Evolutionary conservation across 257 asterid species (phyloP).

Genomic region (Nicotiana tomentosiformis): DNA sequence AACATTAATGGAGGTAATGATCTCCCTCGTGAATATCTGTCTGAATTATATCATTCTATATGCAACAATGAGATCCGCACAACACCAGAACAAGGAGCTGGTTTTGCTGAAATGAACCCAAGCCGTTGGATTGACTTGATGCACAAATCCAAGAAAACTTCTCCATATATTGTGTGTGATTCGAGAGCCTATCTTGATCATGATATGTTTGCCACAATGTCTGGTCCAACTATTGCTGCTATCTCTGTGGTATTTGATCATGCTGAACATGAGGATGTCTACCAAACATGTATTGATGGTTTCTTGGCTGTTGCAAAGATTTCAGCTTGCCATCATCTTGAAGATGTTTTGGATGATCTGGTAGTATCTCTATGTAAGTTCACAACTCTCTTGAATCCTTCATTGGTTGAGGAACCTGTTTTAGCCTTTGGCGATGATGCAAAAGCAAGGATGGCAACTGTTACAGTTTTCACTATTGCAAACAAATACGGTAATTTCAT

Average conservation of each 20-base stretch:
- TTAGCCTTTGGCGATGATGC: conserved; percentile 92
- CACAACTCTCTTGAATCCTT: conserved; percentile 79
- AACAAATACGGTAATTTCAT: conserved; percentile 85
- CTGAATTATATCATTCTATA: conserved; percentile 77
- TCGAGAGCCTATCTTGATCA: conserved; percentile 85
- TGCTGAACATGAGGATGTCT: conserved; percentile 89
- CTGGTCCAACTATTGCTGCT: conserved; percentile 98
- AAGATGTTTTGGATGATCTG: conserved; percentile 90
- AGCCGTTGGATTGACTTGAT: conserved; percentile 95
- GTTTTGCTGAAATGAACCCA: conserved; percentile 88
- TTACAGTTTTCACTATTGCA: conserved; percentile 84
- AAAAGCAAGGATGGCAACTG: conserved; percentile 93
- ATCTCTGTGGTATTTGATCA: conserved; percentile 91
- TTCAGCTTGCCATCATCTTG: conserved; percentile 91
- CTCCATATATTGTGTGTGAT: conserved; percentile 73
- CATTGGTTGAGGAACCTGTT: conserved; percentile 89
- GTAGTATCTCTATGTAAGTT: conserved; percentile 94
- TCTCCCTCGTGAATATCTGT: conserved; percentile 82
- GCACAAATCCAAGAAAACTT: conserved; percentile 73
- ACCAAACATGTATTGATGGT: conserved; percentile 90
- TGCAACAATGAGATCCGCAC: conserved; percentile 96
- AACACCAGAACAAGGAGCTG: conserved; percentile 87
- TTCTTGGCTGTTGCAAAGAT: conserved; percentile 90
- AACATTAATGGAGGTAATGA: conserved; percentile 86
- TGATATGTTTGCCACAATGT: conserved; percentile 96